These are phyloP conservation scores for Metschnikowia borealis DNA, from an alignment of 805 yeast species.

Conservation along the genomic window DNA sequence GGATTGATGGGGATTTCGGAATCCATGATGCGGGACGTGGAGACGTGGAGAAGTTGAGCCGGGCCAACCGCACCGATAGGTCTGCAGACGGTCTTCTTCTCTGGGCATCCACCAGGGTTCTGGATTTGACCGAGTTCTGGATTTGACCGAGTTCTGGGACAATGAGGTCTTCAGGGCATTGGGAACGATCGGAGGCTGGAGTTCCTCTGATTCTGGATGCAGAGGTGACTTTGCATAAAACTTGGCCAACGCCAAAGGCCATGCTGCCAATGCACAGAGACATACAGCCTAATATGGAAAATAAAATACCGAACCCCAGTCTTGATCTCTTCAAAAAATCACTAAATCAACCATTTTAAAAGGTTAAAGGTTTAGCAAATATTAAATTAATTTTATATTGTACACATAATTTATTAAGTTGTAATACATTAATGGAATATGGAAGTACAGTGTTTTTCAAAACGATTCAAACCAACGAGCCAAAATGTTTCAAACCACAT, in stretches of 20 bases:
- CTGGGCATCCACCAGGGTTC: background rate
- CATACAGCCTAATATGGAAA: background rate
- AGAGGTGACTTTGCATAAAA: background rate
- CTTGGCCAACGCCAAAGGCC: background rate
- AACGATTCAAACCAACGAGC: no score
- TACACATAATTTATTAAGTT: no score
- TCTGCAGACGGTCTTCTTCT: background rate
- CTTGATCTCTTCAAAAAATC: background rate
- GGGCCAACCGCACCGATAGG: background rate
- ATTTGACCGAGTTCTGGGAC: no score
- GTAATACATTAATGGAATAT: no score
- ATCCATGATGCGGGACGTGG: slow-evolving; percentile 16
- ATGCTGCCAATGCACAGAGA: background rate
- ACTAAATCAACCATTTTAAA: no score
- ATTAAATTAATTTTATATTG: no score
- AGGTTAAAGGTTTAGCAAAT: no score
- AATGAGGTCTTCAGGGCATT: no score
- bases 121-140: background rate
- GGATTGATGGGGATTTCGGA: slow-evolving; percentile 38
- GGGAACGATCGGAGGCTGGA: no score
- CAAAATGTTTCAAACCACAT: no score
- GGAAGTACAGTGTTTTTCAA: no score
- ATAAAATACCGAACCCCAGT: background rate
- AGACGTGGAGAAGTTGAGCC: background rate
- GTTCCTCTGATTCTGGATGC: no score